Conservation (phyloP, 2,329 filamentous ascomycete species). For the Xylariomycetidae sp. region DNA sequence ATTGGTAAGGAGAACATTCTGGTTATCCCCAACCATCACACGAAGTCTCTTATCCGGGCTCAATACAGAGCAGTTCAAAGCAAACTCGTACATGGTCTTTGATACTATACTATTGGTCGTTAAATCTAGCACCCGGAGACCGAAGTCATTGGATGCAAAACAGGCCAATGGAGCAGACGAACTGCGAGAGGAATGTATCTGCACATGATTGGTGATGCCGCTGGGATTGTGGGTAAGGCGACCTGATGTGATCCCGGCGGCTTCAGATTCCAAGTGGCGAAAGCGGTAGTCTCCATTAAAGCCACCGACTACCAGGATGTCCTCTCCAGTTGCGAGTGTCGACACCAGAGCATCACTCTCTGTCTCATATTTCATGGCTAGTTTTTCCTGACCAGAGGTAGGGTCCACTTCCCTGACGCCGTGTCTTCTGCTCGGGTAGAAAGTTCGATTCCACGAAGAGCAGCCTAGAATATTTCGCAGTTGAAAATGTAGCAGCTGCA, state of each 20-base stretch:
- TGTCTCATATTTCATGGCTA: conserved; percentile 39
- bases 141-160: conserved; percentile 59
- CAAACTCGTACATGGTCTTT: conserved; percentile 48
- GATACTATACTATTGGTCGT: conserved; percentile 54
- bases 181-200: conserved; percentile 50
- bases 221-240: conserved; percentile 43
- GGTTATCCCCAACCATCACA: conserved; percentile 66
- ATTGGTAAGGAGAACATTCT: conserved; percentile 62
- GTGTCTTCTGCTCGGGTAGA: conserved; percentile 46
- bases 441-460: conserved; percentile 50
- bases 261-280: conserved; percentile 38
- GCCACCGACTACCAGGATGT: conserved; percentile 54
- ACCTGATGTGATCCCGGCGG: conserved; percentile 35
- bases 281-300: conserved; percentile 54
- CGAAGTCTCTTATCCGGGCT: conserved; percentile 69
- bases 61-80: conserved; percentile 69
- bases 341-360: conserved; percentile 39
- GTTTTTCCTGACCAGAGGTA: conserved; percentile 38
- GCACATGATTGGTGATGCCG: conserved; percentile 62
- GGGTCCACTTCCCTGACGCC: conserved; percentile 51
- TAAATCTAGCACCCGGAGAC: conserved; percentile 56
- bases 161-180: conserved; percentile 50
- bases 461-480: conserved; percentile 58
- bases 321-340: conserved; percentile 47
- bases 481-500: conserved; percentile 61